Base-by-base conservation (phyloP, 805 yeast genomes). In the Candida railenensis region DNA sequence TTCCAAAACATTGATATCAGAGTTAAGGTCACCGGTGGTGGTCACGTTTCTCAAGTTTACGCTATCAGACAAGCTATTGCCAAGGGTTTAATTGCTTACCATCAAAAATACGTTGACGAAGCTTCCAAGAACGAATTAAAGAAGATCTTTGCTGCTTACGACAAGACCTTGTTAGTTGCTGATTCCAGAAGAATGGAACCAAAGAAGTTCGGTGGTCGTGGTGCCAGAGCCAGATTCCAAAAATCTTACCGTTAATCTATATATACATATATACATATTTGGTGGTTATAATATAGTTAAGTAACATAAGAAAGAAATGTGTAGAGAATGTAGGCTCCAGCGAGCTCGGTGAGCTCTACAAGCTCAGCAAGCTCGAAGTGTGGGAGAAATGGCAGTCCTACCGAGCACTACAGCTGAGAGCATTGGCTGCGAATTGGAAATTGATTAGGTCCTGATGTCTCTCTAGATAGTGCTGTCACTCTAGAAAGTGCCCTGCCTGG, bases 151-250 rank as follows among this genome's bases (percentile, higher is more conserved):
- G 83, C 92, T 61, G 73, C 96, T 69, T 95, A 91, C 86, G 99
- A 94, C 92, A 91, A 96, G 85, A 89, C 98, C 76, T 87, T 94
- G 76, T 87, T 94, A 81, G 94, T 94, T 77, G 98, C 99, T 69
- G 99, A 94, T 79, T 82, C 97, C 68, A 90, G 99, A 88, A 92
- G 96, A 87, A 86, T 91, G 87, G 99, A 94, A 85, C 99, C 99
- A 86, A 94, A 94, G 97, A 94, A 94, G 85, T 94, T 94, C 84
- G 99, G 99, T 85, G 99, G 99, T 85, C 96, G 96, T 80, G 99
- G 99, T 89, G 99, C 99, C 82, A 94, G 99, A 84, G 94, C 99
- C 74, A 92, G 98, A 83, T 92, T 89, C 97, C 99, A 94, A 86
- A 94, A 94, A 80, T 94, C 99, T 77, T 94, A 94, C 94, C 99